Conservation (phyloP, 2,329 filamentous ascomycete species). For the Rhynchosporium graminicola region DNA sequence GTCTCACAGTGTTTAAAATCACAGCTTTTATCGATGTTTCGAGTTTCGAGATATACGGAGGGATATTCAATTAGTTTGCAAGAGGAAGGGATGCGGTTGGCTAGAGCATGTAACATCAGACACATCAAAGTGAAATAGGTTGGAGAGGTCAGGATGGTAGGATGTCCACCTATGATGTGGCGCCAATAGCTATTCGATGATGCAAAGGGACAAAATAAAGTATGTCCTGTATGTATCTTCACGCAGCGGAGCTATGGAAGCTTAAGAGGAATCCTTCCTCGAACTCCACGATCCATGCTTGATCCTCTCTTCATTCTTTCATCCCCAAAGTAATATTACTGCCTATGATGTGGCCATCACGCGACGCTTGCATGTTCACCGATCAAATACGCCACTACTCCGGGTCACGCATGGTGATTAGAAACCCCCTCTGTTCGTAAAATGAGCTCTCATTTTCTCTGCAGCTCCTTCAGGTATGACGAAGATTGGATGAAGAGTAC, state of each 20-base stretch:
- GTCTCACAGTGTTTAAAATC: background rate
- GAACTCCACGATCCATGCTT: constrained; percentile 1
- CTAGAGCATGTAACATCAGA: background rate
- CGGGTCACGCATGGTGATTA: constrained; percentile 14
- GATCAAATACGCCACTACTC: background rate
- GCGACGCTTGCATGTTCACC: background rate
- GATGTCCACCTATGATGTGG: background rate
- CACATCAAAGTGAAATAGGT: no score
- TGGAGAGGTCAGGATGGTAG: background rate
- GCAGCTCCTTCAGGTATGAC: constrained; percentile 68
- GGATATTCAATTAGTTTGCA: background rate
- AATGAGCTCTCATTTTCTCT: constrained; percentile 38
- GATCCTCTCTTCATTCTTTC: background rate
- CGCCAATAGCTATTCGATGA: background rate
- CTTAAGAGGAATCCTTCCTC: background rate
- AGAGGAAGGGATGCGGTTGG: background rate
- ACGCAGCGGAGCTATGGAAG: background rate
- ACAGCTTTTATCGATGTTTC: constrained; percentile 11
- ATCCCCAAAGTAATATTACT: background rate
- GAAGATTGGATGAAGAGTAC: constrained; percentile 78
- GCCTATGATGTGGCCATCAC: background rate
- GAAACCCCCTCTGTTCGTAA: constrained; percentile 36
- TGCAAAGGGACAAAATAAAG: background rate
- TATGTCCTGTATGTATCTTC: background rate
- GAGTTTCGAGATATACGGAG: background rate